Conservation (phyloP, 208 protist genomes). For the Trypanosoma congolense region DNA sequence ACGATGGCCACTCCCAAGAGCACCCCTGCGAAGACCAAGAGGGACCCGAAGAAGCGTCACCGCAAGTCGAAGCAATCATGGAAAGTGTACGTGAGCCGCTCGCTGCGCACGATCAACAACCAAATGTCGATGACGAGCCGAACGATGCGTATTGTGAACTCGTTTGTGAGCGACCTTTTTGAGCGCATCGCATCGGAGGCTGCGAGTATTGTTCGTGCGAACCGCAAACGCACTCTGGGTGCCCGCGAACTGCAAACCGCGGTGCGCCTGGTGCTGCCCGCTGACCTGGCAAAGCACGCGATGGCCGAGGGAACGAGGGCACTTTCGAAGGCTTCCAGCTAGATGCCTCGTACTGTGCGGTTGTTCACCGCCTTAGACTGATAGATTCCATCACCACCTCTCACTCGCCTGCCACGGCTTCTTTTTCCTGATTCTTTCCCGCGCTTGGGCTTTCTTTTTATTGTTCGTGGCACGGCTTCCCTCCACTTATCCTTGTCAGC, state of each 20-base stretch:
- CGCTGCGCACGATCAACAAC: background rate
- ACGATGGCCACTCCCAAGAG: constrained; percentile 1
- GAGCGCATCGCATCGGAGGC: background rate
- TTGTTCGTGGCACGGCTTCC: no score
- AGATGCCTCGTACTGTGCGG: background rate
- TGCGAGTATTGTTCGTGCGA: background rate
- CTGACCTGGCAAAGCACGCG: background rate
- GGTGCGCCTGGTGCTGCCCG: background rate
- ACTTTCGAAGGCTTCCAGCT: background rate
- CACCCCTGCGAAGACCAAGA: background rate
- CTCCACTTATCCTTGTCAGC: no score
- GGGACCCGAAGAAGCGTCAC: background rate
- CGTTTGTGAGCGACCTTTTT: background rate
- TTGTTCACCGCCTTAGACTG: no score
- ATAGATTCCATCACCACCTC: no score
- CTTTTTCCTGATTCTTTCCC: no score
- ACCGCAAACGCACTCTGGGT: background rate
- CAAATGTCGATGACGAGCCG: background rate
- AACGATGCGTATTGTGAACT: background rate
- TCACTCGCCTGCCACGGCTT: no score
- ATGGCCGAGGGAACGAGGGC: background rate
- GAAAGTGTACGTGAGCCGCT: background rate
- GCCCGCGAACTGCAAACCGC: background rate
- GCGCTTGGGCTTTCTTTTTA: no score
- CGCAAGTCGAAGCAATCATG: background rate